These are phyloP conservation scores for Rubia yunnanensis DNA, from an alignment of 257 asterid species.

Conservation along the genomic window DNA sequence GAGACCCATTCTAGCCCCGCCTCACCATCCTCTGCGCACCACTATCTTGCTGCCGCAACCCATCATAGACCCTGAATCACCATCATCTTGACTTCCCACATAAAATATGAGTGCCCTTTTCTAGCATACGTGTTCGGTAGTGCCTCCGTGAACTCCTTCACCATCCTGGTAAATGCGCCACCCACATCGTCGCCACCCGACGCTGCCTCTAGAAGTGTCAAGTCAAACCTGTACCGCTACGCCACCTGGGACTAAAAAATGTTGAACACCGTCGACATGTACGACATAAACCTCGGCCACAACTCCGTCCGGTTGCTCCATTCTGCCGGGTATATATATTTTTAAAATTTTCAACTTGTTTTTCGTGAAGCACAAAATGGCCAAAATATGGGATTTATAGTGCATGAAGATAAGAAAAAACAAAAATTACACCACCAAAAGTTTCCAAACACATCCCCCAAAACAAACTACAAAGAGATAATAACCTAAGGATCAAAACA, in stretches of 20 bases:
- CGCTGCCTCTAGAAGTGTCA: constrained; percentile 64
- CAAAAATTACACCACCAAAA: no score
- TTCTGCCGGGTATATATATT: no score
- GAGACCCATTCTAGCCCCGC: no score
- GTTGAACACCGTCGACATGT: constrained; percentile 52
- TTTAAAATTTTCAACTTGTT: no score
- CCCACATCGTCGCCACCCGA: constrained; percentile 38
- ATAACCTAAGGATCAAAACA: no score
- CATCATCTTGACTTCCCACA: constrained; percentile 81
- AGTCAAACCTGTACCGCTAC: constrained; percentile 52
- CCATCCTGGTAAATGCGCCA: constrained; percentile 35
- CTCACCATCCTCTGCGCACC: no score
- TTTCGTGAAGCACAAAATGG: no score
- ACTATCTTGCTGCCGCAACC: no score
- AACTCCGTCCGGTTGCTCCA: constrained; percentile 73
- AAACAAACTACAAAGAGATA: no score
- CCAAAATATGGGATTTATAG: no score
- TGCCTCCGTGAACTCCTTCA: constrained; percentile 77
- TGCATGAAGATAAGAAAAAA: no score
- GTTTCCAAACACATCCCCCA: no score
- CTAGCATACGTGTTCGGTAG: constrained; percentile 70
- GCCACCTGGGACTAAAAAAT: constrained; percentile 65
- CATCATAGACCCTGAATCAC: constrained; percentile 57
- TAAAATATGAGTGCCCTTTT: constrained; percentile 52
- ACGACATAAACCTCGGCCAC: constrained; percentile 85